phyloP scores from a whole-genome alignment of 176 grass and related monocot genomes.

The Luzula sylvatica region DNA sequence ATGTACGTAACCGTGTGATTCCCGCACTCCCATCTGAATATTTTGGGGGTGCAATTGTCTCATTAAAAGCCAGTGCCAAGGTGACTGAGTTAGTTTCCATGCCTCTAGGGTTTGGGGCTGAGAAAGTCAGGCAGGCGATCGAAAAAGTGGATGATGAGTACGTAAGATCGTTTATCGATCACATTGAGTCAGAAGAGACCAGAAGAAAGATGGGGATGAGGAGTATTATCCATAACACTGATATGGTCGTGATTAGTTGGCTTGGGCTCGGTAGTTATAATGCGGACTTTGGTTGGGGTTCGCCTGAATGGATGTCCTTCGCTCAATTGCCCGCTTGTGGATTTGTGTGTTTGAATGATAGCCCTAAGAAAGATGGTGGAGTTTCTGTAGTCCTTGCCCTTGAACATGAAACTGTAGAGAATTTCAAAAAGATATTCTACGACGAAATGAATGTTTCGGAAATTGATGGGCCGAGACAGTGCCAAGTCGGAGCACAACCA shows the following conservation, averaged over 20 bases:
- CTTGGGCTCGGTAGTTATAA: slow-evolving; percentile 11
- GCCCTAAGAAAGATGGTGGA: not conserved
- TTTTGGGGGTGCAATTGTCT: not conserved
- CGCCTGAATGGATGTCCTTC: not conserved
- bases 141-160: slow-evolving; percentile 2
- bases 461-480: too few species aligned
- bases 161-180: slow-evolving; percentile 13
- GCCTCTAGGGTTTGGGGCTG: not conserved
- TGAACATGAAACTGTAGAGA: not conserved
- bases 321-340: not conserved
- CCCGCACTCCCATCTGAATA: not conserved
- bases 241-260: slow-evolving; percentile 1
- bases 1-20: not conserved
- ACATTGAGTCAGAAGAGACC: not conserved
- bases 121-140: not conserved
- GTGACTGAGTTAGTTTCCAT: not conserved
- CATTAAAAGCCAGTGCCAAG: not conserved
- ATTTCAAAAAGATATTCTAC: slow-evolving; percentile 17
- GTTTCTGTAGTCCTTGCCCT: not conserved
- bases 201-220: not conserved
- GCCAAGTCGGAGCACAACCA: too few species aligned
- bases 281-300: slow-evolving; percentile 23
- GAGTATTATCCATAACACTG: not conserved
- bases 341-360: not conserved
- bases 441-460: not conserved